Conservation (phyloP, 2,329 filamentous ascomycete species). For the Venturia pyrina region DNA sequence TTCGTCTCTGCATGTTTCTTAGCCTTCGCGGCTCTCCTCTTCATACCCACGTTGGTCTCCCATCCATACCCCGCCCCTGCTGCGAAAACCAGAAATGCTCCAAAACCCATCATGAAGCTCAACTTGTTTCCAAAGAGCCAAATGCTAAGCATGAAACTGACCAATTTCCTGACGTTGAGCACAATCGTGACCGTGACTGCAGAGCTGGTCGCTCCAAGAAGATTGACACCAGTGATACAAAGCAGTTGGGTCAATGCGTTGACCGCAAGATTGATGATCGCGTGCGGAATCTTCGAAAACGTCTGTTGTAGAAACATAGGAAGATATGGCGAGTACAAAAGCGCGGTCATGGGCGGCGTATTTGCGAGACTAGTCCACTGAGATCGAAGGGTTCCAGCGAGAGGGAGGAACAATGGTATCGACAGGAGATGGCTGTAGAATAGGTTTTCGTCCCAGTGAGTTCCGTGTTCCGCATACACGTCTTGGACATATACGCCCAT, state of each 20-base stretch:
- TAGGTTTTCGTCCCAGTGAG: conserved; percentile 89
- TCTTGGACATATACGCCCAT: conserved; percentile 95
- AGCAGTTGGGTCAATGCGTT: conserved; percentile 88
- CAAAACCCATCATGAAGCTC: conserved; percentile 64
- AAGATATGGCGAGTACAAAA: conserved; percentile 17
- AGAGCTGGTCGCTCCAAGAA: conserved; percentile 79
- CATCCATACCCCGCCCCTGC: conserved; percentile 86
- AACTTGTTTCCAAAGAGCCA: conserved; percentile 87
- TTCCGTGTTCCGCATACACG: conserved; percentile 75
- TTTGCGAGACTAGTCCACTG: conserved; percentile 55
- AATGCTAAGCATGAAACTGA: conserved; percentile 83
- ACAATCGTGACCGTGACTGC: conserved; percentile 95
- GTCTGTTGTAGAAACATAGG: conserved; percentile 19
- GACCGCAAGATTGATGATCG: conserved; percentile 41
- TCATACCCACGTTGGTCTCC: conserved; percentile 46
- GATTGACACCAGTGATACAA: conserved; percentile 91
- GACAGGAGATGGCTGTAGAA: conserved; percentile 82
- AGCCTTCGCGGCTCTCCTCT: conserved; percentile 21
- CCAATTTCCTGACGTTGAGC: conserved; percentile 86
- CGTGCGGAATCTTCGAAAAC: conserved; percentile 19
- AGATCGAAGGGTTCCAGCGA: conserved; percentile 52
- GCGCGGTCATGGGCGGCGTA: conserved; percentile 44
- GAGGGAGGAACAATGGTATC: conserved; percentile 65
- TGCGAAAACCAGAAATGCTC: conserved; percentile 77
- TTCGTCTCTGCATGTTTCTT: background rate